Evolutionary conservation across 2,329 filamentous ascomycete species (phyloP).

Genomic region (Monilinia laxa): DNA sequence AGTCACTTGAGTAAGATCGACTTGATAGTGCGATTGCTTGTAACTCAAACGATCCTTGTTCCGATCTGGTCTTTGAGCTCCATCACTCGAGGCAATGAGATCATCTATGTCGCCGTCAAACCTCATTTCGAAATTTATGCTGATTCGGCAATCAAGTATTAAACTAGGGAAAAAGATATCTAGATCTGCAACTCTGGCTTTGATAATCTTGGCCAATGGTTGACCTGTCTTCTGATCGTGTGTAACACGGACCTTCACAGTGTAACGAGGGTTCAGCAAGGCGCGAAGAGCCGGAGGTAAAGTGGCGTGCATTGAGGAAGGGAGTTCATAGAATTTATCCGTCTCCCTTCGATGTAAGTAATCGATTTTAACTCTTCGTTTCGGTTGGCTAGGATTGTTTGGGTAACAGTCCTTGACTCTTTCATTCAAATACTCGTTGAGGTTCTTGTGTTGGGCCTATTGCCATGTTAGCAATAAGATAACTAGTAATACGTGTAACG

Average conservation of each 20-base stretch:
- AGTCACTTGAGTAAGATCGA: slow-evolving; percentile 91
- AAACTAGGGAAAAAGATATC: slow-evolving; percentile 77
- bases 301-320: slow-evolving; percentile 55
- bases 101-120: slow-evolving; percentile 68
- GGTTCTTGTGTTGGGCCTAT: slow-evolving; percentile 73
- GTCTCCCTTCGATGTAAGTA: slow-evolving; percentile 82
- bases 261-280: slow-evolving; percentile 57
- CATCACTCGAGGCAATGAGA: slow-evolving; percentile 47
- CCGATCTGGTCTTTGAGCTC: slow-evolving; percentile 53
- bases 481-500: slow-evolving; percentile 37
- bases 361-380: slow-evolving; percentile 60
- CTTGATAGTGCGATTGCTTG: slow-evolving; percentile 79
- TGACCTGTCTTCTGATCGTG: slow-evolving; percentile 70
- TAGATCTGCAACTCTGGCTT: slow-evolving; percentile 83
- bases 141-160: slow-evolving; percentile 87
- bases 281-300: slow-evolving; percentile 65
- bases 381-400: slow-evolving; percentile 45
- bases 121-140: slow-evolving; percentile 90
- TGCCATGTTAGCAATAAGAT: slow-evolving; percentile 26
- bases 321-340: slow-evolving; percentile 81
- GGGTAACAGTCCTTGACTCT: slow-evolving; percentile 59
- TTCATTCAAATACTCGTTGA: slow-evolving; percentile 83
- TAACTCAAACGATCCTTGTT: slow-evolving; percentile 93
- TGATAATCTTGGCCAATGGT: slow-evolving; percentile 81
- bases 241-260: slow-evolving; percentile 69